Base-by-base conservation (phyloP, 2,329 filamentous ascomycete genomes). In the Pleurostoma richardsiae region DNA sequence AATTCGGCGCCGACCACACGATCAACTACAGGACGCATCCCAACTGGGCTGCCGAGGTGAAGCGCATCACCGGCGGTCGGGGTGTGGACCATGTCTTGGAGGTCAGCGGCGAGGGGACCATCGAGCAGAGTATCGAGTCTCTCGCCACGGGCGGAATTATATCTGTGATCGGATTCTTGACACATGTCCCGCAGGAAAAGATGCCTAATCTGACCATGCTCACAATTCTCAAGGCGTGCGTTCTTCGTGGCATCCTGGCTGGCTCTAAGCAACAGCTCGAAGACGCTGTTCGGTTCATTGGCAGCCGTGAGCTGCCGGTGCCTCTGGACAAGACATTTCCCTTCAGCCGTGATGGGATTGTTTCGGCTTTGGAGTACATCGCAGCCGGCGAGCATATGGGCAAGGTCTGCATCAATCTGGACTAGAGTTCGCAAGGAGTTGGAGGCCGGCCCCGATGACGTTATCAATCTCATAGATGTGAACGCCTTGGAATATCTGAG, bases 1-100 rank as follows among this genome's bases (percentile, higher is more conserved):
- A 55, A 10, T 59, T 62, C 29, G 73, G 74, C 7, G 73, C 69
- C 2, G 68, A 72, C 42, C 56, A 70, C 44, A 62, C 59, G 3
- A 70, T 79, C 60, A 79, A 79, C 58, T 78, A 78, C 58, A 69
- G 65, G 43, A 70, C 59, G 2, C 65, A 55, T 0, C 67, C 70
- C 0, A 50, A 72, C 49, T 76, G 75, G 74, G 65, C 64, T 4
- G 54, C 59, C 3, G 70, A 75, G 43, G 72, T 74, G 1, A 64
- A 68, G 47, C 53, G 56, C 6, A 53, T 73, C 38, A 78, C 74
- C 0, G 46, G 66, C 4, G 66, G 67, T n/a, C 59, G 60, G 8
- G 74, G 75, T 5, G 74, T 63, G 2, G 67, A 74, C 48, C 57
- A 61, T 43, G 51, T 71, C 43, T 44, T 74, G 4, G 65, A 74